These are phyloP conservation scores for Diaporthe caulivora DNA, from an alignment of 2,329 filamentous ascomycete species.

Conservation along the genomic window DNA sequence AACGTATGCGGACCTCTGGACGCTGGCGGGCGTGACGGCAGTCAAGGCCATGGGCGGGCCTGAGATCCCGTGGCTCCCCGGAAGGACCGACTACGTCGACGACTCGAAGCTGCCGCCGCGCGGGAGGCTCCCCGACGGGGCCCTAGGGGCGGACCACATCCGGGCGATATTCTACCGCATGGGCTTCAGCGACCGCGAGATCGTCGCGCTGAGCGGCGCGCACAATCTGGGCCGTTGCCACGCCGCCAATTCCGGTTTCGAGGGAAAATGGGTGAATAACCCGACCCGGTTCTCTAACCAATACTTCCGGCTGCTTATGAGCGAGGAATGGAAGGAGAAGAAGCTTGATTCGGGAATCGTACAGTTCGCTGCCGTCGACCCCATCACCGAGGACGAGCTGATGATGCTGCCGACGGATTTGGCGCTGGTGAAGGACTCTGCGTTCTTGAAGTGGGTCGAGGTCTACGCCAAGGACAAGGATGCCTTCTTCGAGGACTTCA, in stretches of 20 bases:
- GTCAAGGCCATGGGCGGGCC: constrained; percentile 73
- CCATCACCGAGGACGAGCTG: constrained; percentile 66
- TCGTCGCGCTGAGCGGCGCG: constrained; percentile 88
- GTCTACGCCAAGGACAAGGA: constrained; percentile 72
- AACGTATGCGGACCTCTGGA: constrained; percentile 76
- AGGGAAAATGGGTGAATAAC: constrained; percentile 53
- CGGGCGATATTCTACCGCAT: constrained; percentile 95
- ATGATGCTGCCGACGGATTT: constrained; percentile 78
- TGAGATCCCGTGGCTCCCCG: constrained; percentile 66
- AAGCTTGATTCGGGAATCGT: constrained; percentile 63
- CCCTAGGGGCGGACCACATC: constrained; percentile 83
- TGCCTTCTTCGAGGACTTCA: constrained; percentile 71
- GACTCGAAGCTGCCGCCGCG: constrained; percentile 70
- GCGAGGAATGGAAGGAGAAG: constrained; percentile 56
- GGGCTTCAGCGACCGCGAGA: constrained; percentile 98
- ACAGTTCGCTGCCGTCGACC: constrained; percentile 72
- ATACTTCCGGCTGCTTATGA: constrained; percentile 51
- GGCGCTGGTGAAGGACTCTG: constrained; percentile 64
- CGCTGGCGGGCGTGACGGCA: constrained; percentile 69
- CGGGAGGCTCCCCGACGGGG: constrained; percentile 78
- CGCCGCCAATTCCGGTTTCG: constrained; percentile 59
- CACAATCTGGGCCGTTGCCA: constrained; percentile 86
- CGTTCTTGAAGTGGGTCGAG: constrained; percentile 68
- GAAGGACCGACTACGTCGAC: constrained; percentile 73
- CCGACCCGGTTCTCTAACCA: constrained; percentile 54